These are phyloP conservation scores for Spathaspora sp. DNA, from an alignment of 1,139 yeast genomes.

Conservation along the genomic window DNA sequence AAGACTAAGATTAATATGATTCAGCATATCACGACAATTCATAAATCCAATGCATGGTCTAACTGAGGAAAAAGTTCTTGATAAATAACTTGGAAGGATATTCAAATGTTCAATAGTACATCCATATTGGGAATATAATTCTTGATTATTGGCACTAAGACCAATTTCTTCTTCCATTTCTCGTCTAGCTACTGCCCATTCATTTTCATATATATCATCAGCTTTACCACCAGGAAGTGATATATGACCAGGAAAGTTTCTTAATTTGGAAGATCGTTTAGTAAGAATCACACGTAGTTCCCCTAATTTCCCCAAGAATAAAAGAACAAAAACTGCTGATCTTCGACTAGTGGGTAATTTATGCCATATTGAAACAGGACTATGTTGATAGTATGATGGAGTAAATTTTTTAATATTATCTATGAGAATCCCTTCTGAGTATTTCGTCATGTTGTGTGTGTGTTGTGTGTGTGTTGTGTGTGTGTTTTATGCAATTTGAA, in stretches of 20 bases:
- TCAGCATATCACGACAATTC: constrained; percentile 24
- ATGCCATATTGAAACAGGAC: constrained; percentile 53
- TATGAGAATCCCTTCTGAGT: constrained; percentile 21
- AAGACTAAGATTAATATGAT: constrained; percentile 38
- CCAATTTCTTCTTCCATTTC: constrained; percentile 91
- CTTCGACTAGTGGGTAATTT: constrained; percentile 59
- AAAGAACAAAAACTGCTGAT: constrained; percentile 71
- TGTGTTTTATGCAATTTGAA: background rate
- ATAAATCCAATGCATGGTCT: constrained; percentile 78
- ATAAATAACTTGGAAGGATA: constrained; percentile 70
- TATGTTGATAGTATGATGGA: constrained; percentile 28
- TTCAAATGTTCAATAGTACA: constrained; percentile 57
- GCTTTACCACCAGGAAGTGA: constrained; percentile 91
- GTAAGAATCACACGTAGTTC: constrained; percentile 78
- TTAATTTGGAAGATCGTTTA: constrained; percentile 65
- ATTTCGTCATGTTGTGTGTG: constrained; percentile 10
- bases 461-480: background rate
- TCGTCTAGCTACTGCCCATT: constrained; percentile 72
- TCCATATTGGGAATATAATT: constrained; percentile 45
- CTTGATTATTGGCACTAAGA: constrained; percentile 49
- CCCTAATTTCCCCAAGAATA: constrained; percentile 69
- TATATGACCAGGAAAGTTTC: constrained; percentile 82
- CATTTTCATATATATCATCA: constrained; percentile 62
- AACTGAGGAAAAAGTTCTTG: constrained; percentile 79
- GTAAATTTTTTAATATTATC: constrained; percentile 23